phyloP scores from a whole-genome alignment of 2,329 filamentous ascomycete genomes.

The Trichophyton mentagrophytes region DNA sequence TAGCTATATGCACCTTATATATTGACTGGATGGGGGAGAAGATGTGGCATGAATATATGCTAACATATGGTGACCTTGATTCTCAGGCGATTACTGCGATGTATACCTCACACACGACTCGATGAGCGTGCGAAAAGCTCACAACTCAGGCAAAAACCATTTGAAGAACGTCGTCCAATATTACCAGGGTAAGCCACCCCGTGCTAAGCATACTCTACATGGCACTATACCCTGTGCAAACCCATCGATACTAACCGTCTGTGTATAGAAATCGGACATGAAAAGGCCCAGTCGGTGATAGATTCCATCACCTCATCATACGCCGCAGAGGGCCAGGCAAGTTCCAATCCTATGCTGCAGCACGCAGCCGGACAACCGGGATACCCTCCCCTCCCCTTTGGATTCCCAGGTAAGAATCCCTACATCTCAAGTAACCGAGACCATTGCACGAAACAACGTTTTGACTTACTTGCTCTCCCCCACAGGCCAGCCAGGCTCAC shows the following conservation, averaged over 20 bases:
- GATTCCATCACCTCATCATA: slow-evolving; percentile 96
- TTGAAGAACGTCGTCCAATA: slow-evolving; percentile 96
- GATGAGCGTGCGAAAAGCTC: slow-evolving; percentile 98
- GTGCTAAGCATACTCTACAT: background rate
- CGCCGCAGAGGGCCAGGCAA: slow-evolving; percentile 79
- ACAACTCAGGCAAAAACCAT: slow-evolving; percentile 94
- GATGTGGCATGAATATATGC: background rate
- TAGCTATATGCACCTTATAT: background rate
- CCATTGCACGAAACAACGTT: background rate
- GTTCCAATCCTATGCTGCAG: slow-evolving; percentile 73
- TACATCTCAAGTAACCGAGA: background rate
- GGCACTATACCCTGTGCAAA: background rate
- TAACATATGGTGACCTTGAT: slow-evolving; percentile 3
- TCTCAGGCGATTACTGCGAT: slow-evolving; percentile 85
- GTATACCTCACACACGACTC: slow-evolving; percentile 99
- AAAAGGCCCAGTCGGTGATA: slow-evolving; percentile 96
- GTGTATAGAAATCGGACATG: slow-evolving; percentile 76
- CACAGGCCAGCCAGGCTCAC: slow-evolving; percentile 26
- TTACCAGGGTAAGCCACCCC: slow-evolving; percentile 60
- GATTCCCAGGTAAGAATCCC: slow-evolving; percentile 47
- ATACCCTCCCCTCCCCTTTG: slow-evolving; percentile 42
- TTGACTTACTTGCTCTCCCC: background rate
- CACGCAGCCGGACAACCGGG: slow-evolving; percentile 36
- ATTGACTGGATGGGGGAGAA: background rate
- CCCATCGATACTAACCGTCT: background rate